Percentiles rank a stretch among this genome's conserved stretches.
Evolutionary conservation across 768 basidiomycete species (phyloP).

Genomic region (Russula dissimulans): DNA sequence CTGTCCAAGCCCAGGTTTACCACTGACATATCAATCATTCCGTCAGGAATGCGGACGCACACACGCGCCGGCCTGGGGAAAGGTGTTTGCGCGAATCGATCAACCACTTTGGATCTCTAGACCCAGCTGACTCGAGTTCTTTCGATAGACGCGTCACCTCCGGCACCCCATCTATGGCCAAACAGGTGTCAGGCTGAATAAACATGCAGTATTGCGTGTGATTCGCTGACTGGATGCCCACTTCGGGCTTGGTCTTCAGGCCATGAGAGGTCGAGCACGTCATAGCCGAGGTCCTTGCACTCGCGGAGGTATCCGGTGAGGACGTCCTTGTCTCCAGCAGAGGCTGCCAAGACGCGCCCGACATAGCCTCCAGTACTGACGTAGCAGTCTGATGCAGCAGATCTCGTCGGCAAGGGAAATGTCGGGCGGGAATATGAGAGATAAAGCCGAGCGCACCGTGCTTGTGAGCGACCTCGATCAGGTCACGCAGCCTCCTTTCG

Average conservation of each 20-base stretch:
- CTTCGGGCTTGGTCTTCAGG: conserved; percentile 37
- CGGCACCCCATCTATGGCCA: conserved; percentile 27
- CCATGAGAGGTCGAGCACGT: conserved; percentile 35
- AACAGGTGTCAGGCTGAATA: neutral
- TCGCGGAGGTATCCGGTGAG: conserved; percentile 30
- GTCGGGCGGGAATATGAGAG: neutral
- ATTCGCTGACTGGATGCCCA: conserved; percentile 30
- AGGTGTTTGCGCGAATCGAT: conserved; percentile 31
- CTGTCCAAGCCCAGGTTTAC: conserved; percentile 17
- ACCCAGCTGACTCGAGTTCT: conserved; percentile 33
- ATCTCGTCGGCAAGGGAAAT: neutral
- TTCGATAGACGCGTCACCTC: conserved; percentile 32
- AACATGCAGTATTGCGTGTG: no score
- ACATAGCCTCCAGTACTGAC: conserved; percentile 38
- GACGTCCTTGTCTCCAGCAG: conserved; percentile 26
- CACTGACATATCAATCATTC: neutral
- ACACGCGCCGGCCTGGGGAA: conserved; percentile 34
- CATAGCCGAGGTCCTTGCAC: conserved; percentile 35
- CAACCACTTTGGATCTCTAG: conserved; percentile 32
- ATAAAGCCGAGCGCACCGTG: conserved; percentile 22
- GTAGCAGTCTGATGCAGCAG: conserved; percentile 23
- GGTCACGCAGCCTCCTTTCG: conserved; percentile 27
- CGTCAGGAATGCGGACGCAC: conserved; percentile 6
- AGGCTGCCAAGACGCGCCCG: conserved; percentile 31
- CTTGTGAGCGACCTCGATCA: conserved; percentile 30